phyloP scores from a whole-genome alignment of 2,329 filamentous ascomycete genomes.

The Tolypocladium ophioglossoides region DNA sequence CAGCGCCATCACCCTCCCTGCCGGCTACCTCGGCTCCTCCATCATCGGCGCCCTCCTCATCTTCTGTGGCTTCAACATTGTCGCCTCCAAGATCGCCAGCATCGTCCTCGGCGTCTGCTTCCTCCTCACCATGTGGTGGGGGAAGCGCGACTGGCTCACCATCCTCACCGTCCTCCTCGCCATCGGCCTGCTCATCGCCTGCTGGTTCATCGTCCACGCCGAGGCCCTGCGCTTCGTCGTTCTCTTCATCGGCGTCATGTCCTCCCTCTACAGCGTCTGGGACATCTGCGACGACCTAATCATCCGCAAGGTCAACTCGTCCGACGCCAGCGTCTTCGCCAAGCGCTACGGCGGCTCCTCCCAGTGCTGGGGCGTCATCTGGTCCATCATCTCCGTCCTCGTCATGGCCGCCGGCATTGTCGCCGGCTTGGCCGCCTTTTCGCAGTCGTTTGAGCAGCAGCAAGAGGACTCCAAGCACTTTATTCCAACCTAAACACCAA shows the following conservation, averaged over 20 bases:
- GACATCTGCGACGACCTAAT: constrained; percentile 80
- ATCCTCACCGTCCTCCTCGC: constrained; percentile 59
- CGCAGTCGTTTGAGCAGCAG: constrained; percentile 57
- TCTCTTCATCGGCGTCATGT: constrained; percentile 77
- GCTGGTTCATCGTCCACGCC: constrained; percentile 72
- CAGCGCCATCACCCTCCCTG: constrained; percentile 60
- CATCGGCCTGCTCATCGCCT: constrained; percentile 59
- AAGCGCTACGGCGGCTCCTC: constrained; percentile 69
- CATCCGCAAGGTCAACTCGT: constrained; percentile 67
- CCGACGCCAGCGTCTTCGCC: constrained; percentile 70
- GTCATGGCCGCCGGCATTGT: constrained; percentile 67
- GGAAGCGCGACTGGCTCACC: constrained; percentile 66
- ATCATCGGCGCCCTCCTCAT: constrained; percentile 68
- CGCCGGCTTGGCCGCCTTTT: constrained; percentile 68
- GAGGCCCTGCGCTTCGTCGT: constrained; percentile 64
- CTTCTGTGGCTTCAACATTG: constrained; percentile 73
- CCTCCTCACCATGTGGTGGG: constrained; percentile 74
- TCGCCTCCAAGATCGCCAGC: constrained; percentile 69
- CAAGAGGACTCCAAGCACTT: constrained; percentile 58
- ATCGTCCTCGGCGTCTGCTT: constrained; percentile 65
- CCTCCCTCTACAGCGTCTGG: constrained; percentile 70
- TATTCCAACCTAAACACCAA: constrained; percentile 33
- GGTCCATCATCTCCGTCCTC: constrained; percentile 59
- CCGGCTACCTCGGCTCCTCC: constrained; percentile 68
- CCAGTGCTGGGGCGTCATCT: constrained; percentile 72